Base-by-base conservation (phyloP, 805 yeast species). In the Barnettozyma siamensis region DNA sequence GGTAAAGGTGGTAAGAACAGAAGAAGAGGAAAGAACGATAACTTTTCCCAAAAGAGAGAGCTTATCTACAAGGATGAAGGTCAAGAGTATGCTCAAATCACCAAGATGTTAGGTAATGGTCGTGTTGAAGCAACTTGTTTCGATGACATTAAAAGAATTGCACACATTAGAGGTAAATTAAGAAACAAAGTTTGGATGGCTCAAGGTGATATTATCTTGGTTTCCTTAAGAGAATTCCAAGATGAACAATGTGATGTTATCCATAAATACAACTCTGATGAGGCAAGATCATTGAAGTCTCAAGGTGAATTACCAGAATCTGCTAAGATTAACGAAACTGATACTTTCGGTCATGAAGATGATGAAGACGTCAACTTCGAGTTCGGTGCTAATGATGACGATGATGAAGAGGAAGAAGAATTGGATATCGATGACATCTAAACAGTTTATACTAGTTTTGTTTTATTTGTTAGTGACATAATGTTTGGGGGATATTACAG, bases 121-220 rank as follows among this genome's bases (percentile, higher is more conserved):
- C 81, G 99, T 68, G 83, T 93, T 42, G 96, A 89, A 65, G 96
- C 95, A 41, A 66, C 80, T 38, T 93, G 99, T 71, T 93, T 93
- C 60, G 99, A 93, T 62, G 96, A 95, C 51, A 73, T 75, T 54
- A 86, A 80, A 64, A 82, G 99, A 73, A 78, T 88, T 78, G 99
- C 95, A 16, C 99, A 91, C 63, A 93, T 93, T 61, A 87, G 99
- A 76, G 99, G 99, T 58, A 93, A 93, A 65, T 78, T 93, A 70
- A 86, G 99, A 78, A 93, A 93, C 83, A 93, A 91, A 78, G 99
- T 93, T 47, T 93, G 99, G 99, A 89, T 93, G 88, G 86, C 86
- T 36, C 98, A 88, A 66, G 99, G 99, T 72, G 99, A 93, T 64
- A 93, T 93, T 57, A 88, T 93, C 54, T 73, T 93, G 61, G 93